Evolutionary conservation across 2,329 filamentous ascomycete genomes (phyloP).

Genomic region (Tolypocladium capitatum): DNA sequence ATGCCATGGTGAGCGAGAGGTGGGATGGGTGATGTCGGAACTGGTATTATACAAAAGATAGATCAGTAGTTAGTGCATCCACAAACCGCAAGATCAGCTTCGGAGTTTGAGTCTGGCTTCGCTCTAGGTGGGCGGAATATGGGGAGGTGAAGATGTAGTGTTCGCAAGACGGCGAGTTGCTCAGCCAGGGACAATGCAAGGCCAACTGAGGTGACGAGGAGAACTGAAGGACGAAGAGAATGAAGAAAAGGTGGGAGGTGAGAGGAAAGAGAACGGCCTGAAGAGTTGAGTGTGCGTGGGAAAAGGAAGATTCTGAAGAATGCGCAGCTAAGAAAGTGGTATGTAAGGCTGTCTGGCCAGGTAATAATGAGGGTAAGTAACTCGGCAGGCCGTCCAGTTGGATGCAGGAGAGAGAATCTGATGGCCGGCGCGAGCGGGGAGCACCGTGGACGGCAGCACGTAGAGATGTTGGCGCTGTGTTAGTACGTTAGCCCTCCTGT

Average conservation of each 20-base stretch:
- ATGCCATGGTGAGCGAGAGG: constrained; percentile 23
- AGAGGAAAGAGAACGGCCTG: background rate
- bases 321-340: background rate
- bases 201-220: background rate
- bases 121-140: background rate
- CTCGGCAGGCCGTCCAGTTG: too few species aligned
- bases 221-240: background rate
- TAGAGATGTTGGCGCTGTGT: background rate
- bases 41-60: constrained; percentile 7
- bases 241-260: background rate
- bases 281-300: background rate
- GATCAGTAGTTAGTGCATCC: constrained; percentile 18
- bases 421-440: background rate
- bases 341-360: background rate
- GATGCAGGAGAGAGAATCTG: background rate
- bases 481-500: too few species aligned
- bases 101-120: background rate
- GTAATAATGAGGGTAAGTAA: too few species aligned
- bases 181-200: background rate
- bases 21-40: constrained; percentile 3
- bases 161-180: background rate
- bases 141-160: background rate
- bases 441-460: background rate
- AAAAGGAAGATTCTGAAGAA: background rate
- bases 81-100: constrained; percentile 14